phyloP scores from a whole-genome alignment of 2,329 filamentous ascomycete genomes.

The Pseudogymnoascus sp. region DNA sequence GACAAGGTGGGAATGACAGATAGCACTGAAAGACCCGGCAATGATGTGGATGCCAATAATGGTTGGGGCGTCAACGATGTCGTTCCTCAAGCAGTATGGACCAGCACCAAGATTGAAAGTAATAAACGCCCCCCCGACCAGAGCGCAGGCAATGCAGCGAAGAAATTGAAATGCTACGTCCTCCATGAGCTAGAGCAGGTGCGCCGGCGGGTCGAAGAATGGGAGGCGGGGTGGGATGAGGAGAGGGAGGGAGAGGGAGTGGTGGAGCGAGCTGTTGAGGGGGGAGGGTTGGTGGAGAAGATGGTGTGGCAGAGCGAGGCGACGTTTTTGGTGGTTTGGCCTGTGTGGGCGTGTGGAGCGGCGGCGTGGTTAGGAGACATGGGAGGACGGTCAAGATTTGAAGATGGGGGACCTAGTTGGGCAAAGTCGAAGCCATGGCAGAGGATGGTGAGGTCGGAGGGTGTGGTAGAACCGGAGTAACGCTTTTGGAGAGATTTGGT shows the following conservation, averaged over 20 bases:
- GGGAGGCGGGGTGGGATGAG: neutral
- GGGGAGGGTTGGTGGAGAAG: neutral
- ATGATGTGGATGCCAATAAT: neutral
- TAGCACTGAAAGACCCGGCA: neutral
- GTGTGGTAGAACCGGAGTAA: neutral
- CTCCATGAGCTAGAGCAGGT: neutral
- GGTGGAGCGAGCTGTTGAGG: neutral
- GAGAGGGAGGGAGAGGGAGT: neutral
- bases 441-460: neutral
- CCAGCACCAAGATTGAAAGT: neutral
- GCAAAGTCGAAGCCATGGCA: neutral
- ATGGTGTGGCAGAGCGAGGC: slow-evolving; percentile 1
- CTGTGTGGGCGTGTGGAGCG: neutral
- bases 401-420: neutral
- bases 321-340: neutral
- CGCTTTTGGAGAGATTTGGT: neutral
- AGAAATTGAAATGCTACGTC: neutral
- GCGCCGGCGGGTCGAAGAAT: neutral
- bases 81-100: neutral
- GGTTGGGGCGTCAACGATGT: neutral
- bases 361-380: neutral
- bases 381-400: too few species aligned
- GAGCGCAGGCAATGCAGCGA: neutral
- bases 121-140: neutral
- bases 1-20: neutral